These are phyloP conservation scores for Hypoxylon sp. DNA, from an alignment of 2,329 filamentous ascomycete species.

Conservation along the genomic window DNA sequence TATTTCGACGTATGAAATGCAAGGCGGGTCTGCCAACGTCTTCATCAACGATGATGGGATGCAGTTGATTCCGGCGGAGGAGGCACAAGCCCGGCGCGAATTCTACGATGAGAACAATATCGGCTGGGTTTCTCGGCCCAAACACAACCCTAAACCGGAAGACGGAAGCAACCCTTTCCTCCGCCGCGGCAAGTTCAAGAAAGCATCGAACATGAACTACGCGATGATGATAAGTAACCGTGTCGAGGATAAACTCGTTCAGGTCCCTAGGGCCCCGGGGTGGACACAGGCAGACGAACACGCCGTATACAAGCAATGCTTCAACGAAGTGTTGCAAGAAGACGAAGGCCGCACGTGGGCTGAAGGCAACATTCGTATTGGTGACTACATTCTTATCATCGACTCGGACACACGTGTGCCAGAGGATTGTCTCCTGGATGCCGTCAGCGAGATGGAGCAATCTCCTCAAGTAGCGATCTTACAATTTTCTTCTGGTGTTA, in stretches of 20 bases:
- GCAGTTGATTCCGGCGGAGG: constrained; percentile 63
- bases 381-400: constrained; percentile 82
- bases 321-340: constrained; percentile 72
- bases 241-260: constrained; percentile 73
- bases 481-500: constrained; percentile 80
- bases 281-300: constrained; percentile 77
- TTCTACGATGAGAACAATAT: constrained; percentile 67
- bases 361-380: constrained; percentile 84
- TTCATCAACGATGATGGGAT: constrained; percentile 75
- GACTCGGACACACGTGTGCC: constrained; percentile 84
- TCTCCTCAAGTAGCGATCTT: constrained; percentile 81
- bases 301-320: constrained; percentile 69
- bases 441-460: constrained; percentile 83
- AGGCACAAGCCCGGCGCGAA: constrained; percentile 58
- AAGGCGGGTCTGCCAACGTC: constrained; percentile 73
- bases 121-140: constrained; percentile 63
- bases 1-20: constrained; percentile 66
- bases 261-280: constrained; percentile 62
- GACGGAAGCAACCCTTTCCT: constrained; percentile 61
- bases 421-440: constrained; percentile 78
- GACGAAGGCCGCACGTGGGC: constrained; percentile 76
- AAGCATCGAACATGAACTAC: constrained; percentile 79
- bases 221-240: constrained; percentile 72
- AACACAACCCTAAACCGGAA: constrained; percentile 60
- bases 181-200: constrained; percentile 72